phyloP scores from a whole-genome alignment of 805 yeast genomes.

The Candida insectorum region DNA sequence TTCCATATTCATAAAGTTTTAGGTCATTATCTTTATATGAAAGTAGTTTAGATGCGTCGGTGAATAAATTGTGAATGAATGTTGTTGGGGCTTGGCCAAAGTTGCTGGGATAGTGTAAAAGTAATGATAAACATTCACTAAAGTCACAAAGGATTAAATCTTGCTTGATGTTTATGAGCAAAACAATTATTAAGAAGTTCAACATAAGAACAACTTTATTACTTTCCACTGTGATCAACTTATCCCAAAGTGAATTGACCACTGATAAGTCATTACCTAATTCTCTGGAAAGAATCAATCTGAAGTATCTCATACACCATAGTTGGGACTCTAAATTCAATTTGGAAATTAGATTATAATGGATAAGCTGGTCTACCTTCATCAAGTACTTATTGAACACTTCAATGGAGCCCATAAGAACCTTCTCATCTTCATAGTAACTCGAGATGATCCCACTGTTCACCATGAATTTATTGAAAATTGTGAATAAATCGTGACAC shows the following conservation, averaged over 20 bases:
- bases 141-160: slow-evolving; percentile 47
- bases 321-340: slow-evolving; percentile 48
- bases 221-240: slow-evolving; percentile 31
- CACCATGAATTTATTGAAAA: slow-evolving; percentile 41
- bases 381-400: slow-evolving; percentile 45
- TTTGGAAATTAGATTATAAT: slow-evolving; percentile 41
- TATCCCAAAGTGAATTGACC: slow-evolving; percentile 47
- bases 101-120: slow-evolving; percentile 48
- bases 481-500: slow-evolving; percentile 41
- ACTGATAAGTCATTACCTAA: slow-evolving; percentile 36
- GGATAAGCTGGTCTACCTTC: slow-evolving; percentile 47
- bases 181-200: slow-evolving; percentile 38
- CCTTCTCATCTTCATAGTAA: slow-evolving; percentile 38
- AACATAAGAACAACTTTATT: slow-evolving; percentile 32
- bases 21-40: slow-evolving; percentile 32
- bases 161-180: slow-evolving; percentile 44
- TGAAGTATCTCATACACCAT: slow-evolving; percentile 52
- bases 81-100: slow-evolving; percentile 12
- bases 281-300: slow-evolving; percentile 47
- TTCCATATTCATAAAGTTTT: slow-evolving; percentile 38
- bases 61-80: slow-evolving; percentile 25
- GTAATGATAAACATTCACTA: slow-evolving; percentile 46
- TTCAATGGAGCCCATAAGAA: slow-evolving; percentile 45
- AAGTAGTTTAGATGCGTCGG: slow-evolving; percentile 32
- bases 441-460: slow-evolving; percentile 36